Evolutionary conservation across 179 eudicot genomes (phyloP).

Genomic region (Actinidia polygama): DNA sequence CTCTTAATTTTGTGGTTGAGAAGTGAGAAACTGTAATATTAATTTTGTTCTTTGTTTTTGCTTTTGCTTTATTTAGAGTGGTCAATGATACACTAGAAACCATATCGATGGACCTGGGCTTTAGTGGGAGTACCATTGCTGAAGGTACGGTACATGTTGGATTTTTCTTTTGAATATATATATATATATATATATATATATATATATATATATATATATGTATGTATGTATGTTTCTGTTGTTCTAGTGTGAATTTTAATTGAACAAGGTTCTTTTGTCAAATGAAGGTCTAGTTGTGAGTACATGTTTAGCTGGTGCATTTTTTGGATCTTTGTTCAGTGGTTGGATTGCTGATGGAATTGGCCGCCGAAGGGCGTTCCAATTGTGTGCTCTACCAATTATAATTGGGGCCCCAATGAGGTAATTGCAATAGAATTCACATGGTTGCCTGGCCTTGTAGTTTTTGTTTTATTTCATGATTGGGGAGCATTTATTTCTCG

Average conservation of each 20-base stretch:
- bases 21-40: not conserved
- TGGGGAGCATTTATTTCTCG: not conserved
- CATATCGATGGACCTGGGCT: constrained; percentile 83
- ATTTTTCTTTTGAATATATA: not conserved
- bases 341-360: constrained; percentile 87
- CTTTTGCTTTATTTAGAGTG: constrained; percentile 55
- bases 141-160: constrained; percentile 60
- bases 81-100: constrained; percentile 89
- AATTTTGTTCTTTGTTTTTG: constrained; percentile 7
- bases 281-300: constrained; percentile 76
- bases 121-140: constrained; percentile 73
- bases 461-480: not conserved
- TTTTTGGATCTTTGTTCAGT: constrained; percentile 82
- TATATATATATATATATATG: no score
- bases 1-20: constrained; percentile 4
- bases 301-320: constrained; percentile 84
- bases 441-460: no score
- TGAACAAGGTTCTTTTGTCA: constrained; percentile 4
- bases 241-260: not conserved
- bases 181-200: no score
- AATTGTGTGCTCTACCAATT: constrained; percentile 84
- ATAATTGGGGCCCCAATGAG: constrained; percentile 74
- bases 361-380: constrained; percentile 88
- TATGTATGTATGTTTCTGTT: not conserved
- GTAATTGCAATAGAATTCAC: constrained; percentile 11